phyloP scores from a whole-genome alignment of 352 stramenopile species.

The Plasmopara halstedii region DNA sequence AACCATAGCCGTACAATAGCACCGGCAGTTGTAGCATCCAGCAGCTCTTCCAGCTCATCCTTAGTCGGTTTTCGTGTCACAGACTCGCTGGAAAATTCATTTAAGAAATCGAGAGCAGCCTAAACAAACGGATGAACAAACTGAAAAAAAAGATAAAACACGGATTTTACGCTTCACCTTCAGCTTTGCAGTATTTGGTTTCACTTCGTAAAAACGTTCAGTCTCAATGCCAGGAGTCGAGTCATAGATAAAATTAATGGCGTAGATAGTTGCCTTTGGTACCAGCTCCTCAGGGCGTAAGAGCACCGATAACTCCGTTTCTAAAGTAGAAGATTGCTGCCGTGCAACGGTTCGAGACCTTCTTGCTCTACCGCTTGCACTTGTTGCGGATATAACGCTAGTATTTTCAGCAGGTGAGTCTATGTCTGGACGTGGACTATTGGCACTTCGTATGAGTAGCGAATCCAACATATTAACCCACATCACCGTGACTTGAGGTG shows the following conservation, averaged over 20 bases:
- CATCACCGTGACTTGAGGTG: constrained; percentile 54
- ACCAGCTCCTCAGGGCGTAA: constrained; percentile 34
- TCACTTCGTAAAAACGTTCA: constrained; percentile 56
- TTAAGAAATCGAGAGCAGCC: constrained; percentile 49
- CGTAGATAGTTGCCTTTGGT: constrained; percentile 43
- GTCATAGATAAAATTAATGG: constrained; percentile 81
- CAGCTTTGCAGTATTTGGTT: constrained; percentile 39
- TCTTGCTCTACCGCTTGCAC: constrained; percentile 21
- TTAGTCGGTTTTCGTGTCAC: constrained; percentile 38
- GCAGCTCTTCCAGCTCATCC: constrained; percentile 47
- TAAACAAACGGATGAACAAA: constrained; percentile 2
- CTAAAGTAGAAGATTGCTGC: constrained; percentile 33
- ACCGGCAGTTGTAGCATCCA: constrained; percentile 52
- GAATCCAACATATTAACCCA: constrained; percentile 76
- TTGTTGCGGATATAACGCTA: constrained; percentile 3
- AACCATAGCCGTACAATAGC: constrained; percentile 61
- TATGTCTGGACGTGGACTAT: constrained; percentile 60
- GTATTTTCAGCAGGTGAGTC: constrained; percentile 6
- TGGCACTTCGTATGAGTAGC: constrained; percentile 58
- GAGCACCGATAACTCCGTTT: constrained; percentile 43
- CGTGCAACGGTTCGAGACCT: constrained; percentile 21
- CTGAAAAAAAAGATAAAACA: background rate
- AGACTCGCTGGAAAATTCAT: constrained; percentile 37
- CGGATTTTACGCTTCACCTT: constrained; percentile 28
- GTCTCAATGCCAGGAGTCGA: constrained; percentile 74